phyloP scores from a whole-genome alignment of 805 yeast genomes.

The Vanderwaltozyma tropicalis region DNA sequence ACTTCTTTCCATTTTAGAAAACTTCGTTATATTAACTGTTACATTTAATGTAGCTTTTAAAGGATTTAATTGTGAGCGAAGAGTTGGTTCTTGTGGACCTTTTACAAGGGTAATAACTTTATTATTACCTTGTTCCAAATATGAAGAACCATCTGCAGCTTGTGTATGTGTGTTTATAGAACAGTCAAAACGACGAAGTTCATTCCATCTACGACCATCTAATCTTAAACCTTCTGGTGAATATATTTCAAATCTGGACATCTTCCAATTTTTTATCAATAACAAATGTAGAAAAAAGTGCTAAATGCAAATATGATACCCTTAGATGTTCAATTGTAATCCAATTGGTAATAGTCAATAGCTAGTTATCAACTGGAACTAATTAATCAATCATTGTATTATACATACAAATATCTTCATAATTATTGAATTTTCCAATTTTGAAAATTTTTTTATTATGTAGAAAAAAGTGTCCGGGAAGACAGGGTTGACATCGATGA shows the following conservation, averaged over 20 bases:
- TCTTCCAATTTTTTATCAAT: too few species aligned
- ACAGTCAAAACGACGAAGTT: constrained; percentile 72
- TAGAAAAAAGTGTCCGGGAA: too few species aligned
- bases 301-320: too few species aligned
- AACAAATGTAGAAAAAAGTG: too few species aligned
- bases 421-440: too few species aligned
- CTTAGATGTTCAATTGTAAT: too few species aligned
- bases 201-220: constrained; percentile 95
- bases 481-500: too few species aligned
- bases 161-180: constrained; percentile 79
- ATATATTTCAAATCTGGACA: constrained; percentile 70
- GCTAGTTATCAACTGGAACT: too few species aligned
- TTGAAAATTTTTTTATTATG: too few species aligned
- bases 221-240: constrained; percentile 91
- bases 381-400: too few species aligned
- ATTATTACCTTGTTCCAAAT: constrained; percentile 85
- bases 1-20: constrained; percentile 67
- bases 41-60: constrained; percentile 52
- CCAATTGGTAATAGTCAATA: too few species aligned
- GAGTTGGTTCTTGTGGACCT: constrained; percentile 82
- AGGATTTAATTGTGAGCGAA: constrained; percentile 40
- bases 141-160: constrained; percentile 85
- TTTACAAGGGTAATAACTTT: constrained; percentile 74
- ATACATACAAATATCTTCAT: too few species aligned
- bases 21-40: constrained; percentile 64